Base-by-base conservation (phyloP, 1,284 basidiomycete species). In the Ceratobasidium sp. region DNA sequence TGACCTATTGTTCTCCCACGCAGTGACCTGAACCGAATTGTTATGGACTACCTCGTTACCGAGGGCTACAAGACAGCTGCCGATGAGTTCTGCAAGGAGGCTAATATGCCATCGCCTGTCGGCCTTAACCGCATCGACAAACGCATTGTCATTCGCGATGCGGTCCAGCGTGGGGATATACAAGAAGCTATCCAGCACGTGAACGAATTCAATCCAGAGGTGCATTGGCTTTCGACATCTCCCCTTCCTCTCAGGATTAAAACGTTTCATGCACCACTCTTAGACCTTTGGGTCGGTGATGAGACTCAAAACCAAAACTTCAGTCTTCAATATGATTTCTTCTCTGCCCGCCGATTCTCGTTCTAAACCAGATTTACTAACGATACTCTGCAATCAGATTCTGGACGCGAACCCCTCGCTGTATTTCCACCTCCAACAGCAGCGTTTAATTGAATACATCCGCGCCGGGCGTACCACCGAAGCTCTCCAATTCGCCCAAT, bases 181-280 rank as follows among this genome's bases (percentile, higher is more conserved):
- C 94, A 96, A 80, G 93, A 95, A 76, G 97, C 97, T 18, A 97
- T 98, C 74, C 90, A 91, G 28, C 86, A 93, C 59, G 94, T 98
- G 59, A 98, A 98, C 79, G 96, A 98, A 80, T 83, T 99, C 74
- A 94, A 98, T 81, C 95, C 96, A 41, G 96, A 98, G 91, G 97
- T 98, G 82, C 84, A 95, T 83, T 59, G 75, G 28, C 61, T 76
- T 47, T 71, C 74, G 11, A 38, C 11, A 38, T 73, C 52, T 32
- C 32, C 49, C 74, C 72, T 76, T 67, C 72, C 71, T 11, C 54
- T 72, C 64, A 92, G 82, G 94, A 96, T 96, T 95, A 91, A 86
- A 92, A 79, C 79, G 82, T 88, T 91, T 94, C 95, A 98, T 98
- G 96, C 96, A 98, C 96, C 96, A 98, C 96, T 92, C 96, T 90